Evolutionary conservation across 2,329 filamentous ascomycete species (phyloP), one percentile per base, ranked within the genome.

Genomic region (Fusarium napiforme): DNA sequence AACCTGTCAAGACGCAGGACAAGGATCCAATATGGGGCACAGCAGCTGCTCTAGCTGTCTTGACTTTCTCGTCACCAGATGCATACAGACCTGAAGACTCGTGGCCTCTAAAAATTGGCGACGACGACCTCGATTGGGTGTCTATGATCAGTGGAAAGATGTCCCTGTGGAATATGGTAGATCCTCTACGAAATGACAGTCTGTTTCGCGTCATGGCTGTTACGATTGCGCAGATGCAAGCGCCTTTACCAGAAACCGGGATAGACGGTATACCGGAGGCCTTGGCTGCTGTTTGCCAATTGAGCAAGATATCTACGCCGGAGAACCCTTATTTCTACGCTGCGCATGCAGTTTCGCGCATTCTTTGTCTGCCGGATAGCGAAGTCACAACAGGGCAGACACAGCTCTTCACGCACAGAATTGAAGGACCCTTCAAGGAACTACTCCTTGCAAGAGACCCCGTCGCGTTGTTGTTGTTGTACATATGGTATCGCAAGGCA

Each of bases 1-100:
- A 81, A 14, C 80, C 82, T 0, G 81, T 86, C 49, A 47, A 74
- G 26, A 46, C 75, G 2, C 64, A 76, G 57, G 83, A 84, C 23
- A 84, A 80, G 46, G 85, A 87, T 67, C 74, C 85, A 18, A 82
- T 87, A 7, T 87, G 85, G 85, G 83, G 79, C 5, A 85, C 84
- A 10, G 85, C 85, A 0, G 83, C 85, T 28, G 81, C 83, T 12
- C 70, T 87, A 1, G 82, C 80, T 3, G 74, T 86, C 5, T 50
- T 86, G 3, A 71, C 80, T 1, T 85, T 86, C 66, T 79, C 83
- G 1, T 82, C 80, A 4, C 78, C 83, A 0, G 83, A 86, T 49
- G 81, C 81, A 5, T 58, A 56, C 52, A 69, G 59, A 0, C 72
- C 79, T 0, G 77, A 81, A 49, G 67, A 80, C 18, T 76, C 82